phyloP scores from a whole-genome alignment of 495 filamentous ascomycete species.

The Aspergillus incahuasiensis region DNA sequence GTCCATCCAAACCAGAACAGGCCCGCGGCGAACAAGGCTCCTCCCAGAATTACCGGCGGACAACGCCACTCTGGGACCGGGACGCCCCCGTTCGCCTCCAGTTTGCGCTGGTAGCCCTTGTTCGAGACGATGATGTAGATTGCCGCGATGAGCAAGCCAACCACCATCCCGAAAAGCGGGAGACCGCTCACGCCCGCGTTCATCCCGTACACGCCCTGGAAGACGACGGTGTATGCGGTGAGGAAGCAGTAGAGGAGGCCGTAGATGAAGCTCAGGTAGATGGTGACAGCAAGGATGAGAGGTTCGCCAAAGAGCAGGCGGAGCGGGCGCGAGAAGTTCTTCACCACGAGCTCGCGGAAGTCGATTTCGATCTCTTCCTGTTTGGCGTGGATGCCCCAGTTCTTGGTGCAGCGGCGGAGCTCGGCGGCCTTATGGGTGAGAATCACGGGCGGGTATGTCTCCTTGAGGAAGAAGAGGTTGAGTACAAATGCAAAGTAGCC shows the following conservation, averaged over 20 bases:
- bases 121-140: too few relatives aligned
- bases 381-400: constrained; percentile 26
- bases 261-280: constrained; percentile 60
- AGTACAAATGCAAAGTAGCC: constrained; percentile 19
- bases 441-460: constrained; percentile 41
- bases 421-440: constrained; percentile 58
- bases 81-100: constrained; percentile 18
- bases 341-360: not conserved
- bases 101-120: too few relatives aligned
- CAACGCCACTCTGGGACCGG: constrained; percentile 46
- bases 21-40: constrained; percentile 38
- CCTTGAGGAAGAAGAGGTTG: too few relatives aligned
- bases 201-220: constrained; percentile 10
- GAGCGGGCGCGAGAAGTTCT: not conserved
- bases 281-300: constrained; percentile 46
- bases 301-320: constrained; percentile 24
- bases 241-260: constrained; percentile 62
- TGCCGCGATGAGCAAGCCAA: too few relatives aligned
- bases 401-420: constrained; percentile 55
- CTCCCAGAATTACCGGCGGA: constrained; percentile 39
- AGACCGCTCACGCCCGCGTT: not conserved
- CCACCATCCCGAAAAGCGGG: too few relatives aligned
- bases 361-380: not conserved
- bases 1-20: constrained; percentile 69
- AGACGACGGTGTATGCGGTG: constrained; percentile 41